Evolutionary conservation across 2,329 filamentous ascomycete genomes (phyloP), one percentile per base, ranked within the genome.

Genomic region (Fusarium lateritium): DNA sequence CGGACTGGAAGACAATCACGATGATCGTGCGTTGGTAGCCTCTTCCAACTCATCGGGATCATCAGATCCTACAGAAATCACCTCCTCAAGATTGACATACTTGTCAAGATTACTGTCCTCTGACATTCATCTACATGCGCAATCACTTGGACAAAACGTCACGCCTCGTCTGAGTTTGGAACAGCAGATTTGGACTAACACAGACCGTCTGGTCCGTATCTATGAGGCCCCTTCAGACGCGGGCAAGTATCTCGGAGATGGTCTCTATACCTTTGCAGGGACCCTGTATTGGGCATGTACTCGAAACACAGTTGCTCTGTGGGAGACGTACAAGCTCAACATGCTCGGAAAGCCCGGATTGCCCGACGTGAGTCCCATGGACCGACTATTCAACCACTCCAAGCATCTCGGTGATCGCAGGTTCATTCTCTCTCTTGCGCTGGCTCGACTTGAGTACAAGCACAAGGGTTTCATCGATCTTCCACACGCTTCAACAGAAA

Each of bases 281-380:
- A 68, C 71, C 1, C n/a, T 75, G 1, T 74, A 74, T 34, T 75
- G 73, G 73, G 71, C 72, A 5, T 70, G 66, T 31, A 67, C 60
- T 5, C 62, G 60, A 28, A 63, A 72, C 14, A 72, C 69, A 1
- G 67, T 75, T 8, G 58, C 65, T 7, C 31, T 74, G 1, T 75
- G 73, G 73, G 70, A 66, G 39, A 63, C 50, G 14, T 54, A 70
- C 39, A 58, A 70, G 26, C 38, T 66, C 17, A 65, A 71, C 26
- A 46, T 58, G 31, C 28, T 54, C 2, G 53, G 61, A 3, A 56
- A 43, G 42, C 53, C 54, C 2, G 50, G 47, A 5, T 33, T 22
- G 1, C 53, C 65, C 3, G 53, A 47, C 5, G 44, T 49, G 36
- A 61, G 53, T 19, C 53, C 54, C 6, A 44, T 73, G 28, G 73